These are phyloP conservation scores for Botrytis cinerea DNA, from an alignment of 2,329 filamentous ascomycete genomes.

Conservation along the genomic window DNA sequence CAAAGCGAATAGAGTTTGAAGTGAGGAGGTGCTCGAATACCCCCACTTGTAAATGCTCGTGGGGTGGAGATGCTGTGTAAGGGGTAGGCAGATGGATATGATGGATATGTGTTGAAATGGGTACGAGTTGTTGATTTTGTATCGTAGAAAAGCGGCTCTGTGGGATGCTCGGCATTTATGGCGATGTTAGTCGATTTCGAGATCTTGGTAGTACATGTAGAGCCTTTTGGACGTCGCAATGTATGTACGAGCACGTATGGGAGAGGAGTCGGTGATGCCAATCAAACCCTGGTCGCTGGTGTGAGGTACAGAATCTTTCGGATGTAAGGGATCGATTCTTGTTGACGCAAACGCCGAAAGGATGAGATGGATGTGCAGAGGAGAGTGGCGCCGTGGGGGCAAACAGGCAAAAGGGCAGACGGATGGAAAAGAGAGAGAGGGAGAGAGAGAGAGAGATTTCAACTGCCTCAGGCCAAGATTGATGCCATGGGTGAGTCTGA, in stretches of 20 bases:
- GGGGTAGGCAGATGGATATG: neutral
- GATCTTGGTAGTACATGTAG: neutral
- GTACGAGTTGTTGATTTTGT: neutral
- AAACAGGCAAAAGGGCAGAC: no score
- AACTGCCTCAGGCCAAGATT: conserved; percentile 8
- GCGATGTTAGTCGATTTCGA: neutral
- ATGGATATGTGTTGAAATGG: neutral
- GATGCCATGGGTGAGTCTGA: neutral
- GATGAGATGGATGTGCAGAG: neutral
- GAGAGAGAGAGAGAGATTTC: neutral
- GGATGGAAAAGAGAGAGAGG: neutral
- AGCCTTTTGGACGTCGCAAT: neutral
- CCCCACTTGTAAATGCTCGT: neutral
- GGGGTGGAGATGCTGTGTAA: neutral
- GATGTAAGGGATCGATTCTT: conserved; percentile 3
- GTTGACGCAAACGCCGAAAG: conserved; percentile 11
- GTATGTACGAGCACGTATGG: neutral
- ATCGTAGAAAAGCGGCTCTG: neutral
- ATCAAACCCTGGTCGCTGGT: conserved; percentile 4
- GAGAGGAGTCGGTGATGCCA: neutral
- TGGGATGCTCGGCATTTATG: neutral
- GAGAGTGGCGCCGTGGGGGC: neutral
- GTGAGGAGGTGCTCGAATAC: neutral
- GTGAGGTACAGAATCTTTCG: neutral
- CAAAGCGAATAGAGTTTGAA: neutral